Percentiles rank a stretch among this genome's conserved stretches.
Evolutionary conservation across 2,329 filamentous ascomycete species (phyloP).

Genomic region (Calonectria pauciramosa): DNA sequence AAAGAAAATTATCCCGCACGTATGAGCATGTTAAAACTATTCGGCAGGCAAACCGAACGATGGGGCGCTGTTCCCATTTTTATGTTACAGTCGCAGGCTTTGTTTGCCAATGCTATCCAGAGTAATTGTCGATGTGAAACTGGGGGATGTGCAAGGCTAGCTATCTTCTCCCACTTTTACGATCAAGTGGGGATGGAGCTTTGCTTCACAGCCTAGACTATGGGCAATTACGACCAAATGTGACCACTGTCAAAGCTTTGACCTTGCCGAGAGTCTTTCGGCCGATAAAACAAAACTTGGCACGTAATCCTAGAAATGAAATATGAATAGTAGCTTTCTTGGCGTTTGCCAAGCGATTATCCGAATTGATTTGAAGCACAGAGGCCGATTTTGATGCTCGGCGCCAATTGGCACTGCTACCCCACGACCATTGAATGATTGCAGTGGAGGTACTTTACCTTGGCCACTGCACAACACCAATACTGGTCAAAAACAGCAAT

Average conservation of each 20-base stretch:
- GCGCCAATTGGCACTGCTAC: neutral
- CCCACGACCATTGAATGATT: neutral
- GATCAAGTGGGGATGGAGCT: neutral
- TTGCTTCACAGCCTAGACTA: neutral
- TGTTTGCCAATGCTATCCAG: neutral
- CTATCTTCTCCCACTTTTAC: neutral
- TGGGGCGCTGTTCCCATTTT: no score
- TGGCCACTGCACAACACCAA: neutral
- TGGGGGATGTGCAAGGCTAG: neutral
- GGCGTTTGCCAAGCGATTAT: conserved; percentile 3
- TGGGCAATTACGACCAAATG: neutral
- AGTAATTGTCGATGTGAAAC: neutral
- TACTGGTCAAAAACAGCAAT: neutral
- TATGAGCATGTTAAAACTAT: no score
- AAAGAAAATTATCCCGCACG: neutral
- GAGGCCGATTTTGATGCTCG: neutral
- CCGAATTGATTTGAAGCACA: neutral
- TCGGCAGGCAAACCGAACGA: neutral
- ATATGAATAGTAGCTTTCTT: neutral
- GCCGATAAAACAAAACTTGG: conserved; percentile 2
- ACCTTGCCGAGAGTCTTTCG: neutral
- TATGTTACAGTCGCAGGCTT: neutral
- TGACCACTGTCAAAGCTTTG: neutral
- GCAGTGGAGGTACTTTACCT: neutral
- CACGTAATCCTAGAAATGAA: neutral